These are phyloP conservation scores for Mycena maculata DNA, from an alignment of 768 basidiomycete genomes.

Conservation along the genomic window DNA sequence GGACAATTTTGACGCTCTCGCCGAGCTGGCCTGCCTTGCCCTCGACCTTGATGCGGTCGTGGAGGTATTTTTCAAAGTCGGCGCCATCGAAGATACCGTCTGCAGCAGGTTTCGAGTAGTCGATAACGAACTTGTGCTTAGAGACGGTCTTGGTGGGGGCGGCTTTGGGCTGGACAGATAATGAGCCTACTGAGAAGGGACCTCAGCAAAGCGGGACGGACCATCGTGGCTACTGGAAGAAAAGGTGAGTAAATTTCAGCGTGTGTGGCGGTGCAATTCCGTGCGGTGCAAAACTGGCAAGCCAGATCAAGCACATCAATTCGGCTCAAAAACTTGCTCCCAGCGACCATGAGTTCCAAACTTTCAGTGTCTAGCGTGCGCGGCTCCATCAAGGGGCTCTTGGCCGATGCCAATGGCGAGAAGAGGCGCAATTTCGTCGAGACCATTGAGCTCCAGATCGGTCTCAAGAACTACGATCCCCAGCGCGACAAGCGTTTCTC, in stretches of 20 bases:
- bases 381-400: conserved; percentile 93
- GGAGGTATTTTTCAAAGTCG: conserved; percentile 86
- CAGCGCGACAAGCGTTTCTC: conserved; percentile 99
- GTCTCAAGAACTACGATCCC: conserved; percentile 99
- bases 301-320: background rate
- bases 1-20: conserved; percentile 86
- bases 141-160: conserved; percentile 36
- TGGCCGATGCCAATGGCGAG: conserved; percentile 85
- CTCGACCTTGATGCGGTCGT: conserved; percentile 94
- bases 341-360: conserved; percentile 64
- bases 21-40: conserved; percentile 93
- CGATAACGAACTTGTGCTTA: conserved; percentile 36
- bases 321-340: background rate
- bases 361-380: conserved; percentile 99
- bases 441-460: conserved; percentile 96
- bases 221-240: conserved; percentile 23
- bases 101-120: conserved; percentile 38
- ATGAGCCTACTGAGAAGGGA: conserved; percentile 36
- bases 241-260: conserved; percentile 8
- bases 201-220: conserved; percentile 34
- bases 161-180: conserved; percentile 34
- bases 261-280: background rate
- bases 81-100: conserved; percentile 71
- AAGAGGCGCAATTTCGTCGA: conserved; percentile 95
- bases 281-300: too few species aligned